phyloP scores from a whole-genome alignment of 2,329 filamentous ascomycete genomes.

The Colletotrichum salicis region DNA sequence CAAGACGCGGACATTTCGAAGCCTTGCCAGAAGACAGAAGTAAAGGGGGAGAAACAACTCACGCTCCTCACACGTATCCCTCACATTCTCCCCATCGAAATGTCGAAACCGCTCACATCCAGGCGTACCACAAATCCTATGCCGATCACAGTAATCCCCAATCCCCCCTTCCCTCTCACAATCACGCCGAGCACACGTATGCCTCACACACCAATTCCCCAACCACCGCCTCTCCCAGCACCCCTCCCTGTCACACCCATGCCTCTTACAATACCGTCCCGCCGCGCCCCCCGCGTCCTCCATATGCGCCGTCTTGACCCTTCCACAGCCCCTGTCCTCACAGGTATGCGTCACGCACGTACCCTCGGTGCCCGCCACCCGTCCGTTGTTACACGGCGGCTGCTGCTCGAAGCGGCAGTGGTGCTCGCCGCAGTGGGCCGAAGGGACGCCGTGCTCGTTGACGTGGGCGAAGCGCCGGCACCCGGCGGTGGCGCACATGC shows the following conservation, averaged over 20 bases:
- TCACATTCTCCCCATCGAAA: conserved; percentile 31
- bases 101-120: conserved; percentile 28
- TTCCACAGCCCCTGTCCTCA: conserved; percentile 39
- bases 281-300: conserved; percentile 4
- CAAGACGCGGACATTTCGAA: background rate
- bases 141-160: conserved; percentile 39
- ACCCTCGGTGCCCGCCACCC: conserved; percentile 26
- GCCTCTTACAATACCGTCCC: conserved; percentile 38
- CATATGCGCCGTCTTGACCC: conserved; percentile 22
- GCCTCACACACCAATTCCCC: conserved; percentile 39
- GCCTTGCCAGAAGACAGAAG: background rate
- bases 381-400: conserved; percentile 39
- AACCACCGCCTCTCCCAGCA: conserved; percentile 39
- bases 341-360: conserved; percentile 40
- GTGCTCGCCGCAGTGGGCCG: conserved; percentile 43
- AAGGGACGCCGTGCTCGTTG: conserved; percentile 40
- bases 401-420: conserved; percentile 41
- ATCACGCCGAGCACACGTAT: conserved; percentile 42
- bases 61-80: conserved; percentile 40
- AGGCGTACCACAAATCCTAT: conserved; percentile 33
- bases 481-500: conserved; percentile 38
- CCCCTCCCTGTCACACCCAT: conserved; percentile 39
- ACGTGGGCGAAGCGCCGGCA: conserved; percentile 42
- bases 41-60: conserved; percentile 28
- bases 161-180: conserved; percentile 39